Percentiles rank a stretch among this genome's conserved stretches.
phyloP scores from a whole-genome alignment of 768 basidiomycete species.

The Pleurotus sapidus region DNA sequence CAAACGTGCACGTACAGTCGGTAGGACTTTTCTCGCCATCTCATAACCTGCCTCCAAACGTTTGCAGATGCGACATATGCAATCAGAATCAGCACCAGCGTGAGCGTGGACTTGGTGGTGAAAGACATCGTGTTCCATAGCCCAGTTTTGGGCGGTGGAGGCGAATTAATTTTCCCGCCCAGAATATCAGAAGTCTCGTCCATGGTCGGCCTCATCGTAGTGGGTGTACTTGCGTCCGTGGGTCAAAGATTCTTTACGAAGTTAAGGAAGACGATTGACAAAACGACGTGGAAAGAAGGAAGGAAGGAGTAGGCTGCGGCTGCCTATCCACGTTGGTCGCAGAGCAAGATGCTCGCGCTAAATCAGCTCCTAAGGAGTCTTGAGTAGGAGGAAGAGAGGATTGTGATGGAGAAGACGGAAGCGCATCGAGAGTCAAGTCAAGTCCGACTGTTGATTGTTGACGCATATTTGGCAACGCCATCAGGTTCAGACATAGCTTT shows the following conservation, averaged over 20 bases:
- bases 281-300: slow-evolving; percentile 6
- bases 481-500: too few species aligned
- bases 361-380: too few species aligned
- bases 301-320: slow-evolving; percentile 15
- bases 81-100: slow-evolving; percentile 32
- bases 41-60: slow-evolving; percentile 44
- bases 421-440: too few species aligned
- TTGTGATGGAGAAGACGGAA: too few species aligned
- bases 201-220: slow-evolving; percentile 43
- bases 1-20: slow-evolving; percentile 48
- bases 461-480: too few species aligned
- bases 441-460: too few species aligned
- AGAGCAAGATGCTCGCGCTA: too few species aligned
- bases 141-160: slow-evolving; percentile 23
- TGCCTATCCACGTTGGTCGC: too few species aligned
- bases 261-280: too few species aligned
- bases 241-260: too few species aligned
- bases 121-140: slow-evolving; percentile 36
- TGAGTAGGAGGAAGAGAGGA: too few species aligned
- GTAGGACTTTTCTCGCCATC: slow-evolving; percentile 62
- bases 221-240: slow-evolving; percentile 4
- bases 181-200: slow-evolving; percentile 73
- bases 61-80: slow-evolving; percentile 34
- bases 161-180: slow-evolving; percentile 49
- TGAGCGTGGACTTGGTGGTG: slow-evolving; percentile 32